Percentiles rank a stretch among this genome's conserved stretches.
Conservation (phyloP, 257 asterid genomes). For the Verbascum thapsus region DNA sequence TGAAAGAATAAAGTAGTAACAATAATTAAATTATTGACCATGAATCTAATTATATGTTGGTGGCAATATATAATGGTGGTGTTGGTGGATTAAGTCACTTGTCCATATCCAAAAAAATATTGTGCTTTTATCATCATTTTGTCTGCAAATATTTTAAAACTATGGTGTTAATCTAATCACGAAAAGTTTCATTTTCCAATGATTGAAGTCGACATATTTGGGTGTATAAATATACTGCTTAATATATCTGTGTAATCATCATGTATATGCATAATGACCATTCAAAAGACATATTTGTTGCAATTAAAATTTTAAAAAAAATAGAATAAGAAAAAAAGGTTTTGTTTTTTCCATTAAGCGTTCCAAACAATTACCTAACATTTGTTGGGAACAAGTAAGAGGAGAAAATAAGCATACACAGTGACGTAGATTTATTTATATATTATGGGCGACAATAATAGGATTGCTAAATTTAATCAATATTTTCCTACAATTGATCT, state of each 20-base stretch:
- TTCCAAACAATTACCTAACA: conserved; percentile 13
- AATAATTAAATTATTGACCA: conserved; percentile 32
- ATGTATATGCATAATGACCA: no score
- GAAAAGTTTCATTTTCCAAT: not conserved
- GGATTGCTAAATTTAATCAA: no score
- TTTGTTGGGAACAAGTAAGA: no score
- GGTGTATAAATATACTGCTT: conserved; percentile 3
- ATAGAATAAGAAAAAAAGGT: not conserved
- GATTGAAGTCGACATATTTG: not conserved
- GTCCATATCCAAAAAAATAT: conserved; percentile 23
- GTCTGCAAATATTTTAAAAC: conserved; percentile 11
- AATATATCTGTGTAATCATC: conserved; percentile 28
- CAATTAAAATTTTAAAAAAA: no score
- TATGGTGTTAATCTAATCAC: not conserved
- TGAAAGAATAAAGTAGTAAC: conserved; percentile 30
- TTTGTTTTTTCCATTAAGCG: conserved; percentile 6
- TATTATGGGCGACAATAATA: no score
- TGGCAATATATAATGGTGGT: conserved; percentile 30
- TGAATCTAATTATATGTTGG: conserved; percentile 24
- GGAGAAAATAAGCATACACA: no score
- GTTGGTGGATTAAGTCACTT: conserved; percentile 42
- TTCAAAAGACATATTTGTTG: no score
- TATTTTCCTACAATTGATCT: no score
- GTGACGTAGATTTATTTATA: no score
- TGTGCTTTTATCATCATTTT: conserved; percentile 26